A percentile compares a stretch with the other conserved stretches of the same genome.
Evolutionary conservation across 139 green algal genomes (phyloP).

Genomic region (Chlorella vulgaris): DNA sequence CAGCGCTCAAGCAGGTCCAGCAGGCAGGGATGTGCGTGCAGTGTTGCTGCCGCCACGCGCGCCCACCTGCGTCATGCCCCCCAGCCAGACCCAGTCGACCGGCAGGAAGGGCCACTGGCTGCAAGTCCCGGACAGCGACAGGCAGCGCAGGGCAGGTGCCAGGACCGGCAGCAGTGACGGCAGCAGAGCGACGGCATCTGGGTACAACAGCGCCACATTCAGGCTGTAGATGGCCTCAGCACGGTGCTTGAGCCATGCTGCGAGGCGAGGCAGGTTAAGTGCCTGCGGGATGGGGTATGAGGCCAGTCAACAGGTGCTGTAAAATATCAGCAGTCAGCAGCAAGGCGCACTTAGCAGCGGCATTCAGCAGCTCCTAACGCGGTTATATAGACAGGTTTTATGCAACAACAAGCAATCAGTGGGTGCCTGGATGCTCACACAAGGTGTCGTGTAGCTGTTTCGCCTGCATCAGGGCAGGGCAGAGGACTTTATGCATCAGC

Average conservation of each 20-base stretch:
- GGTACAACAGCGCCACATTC: constrained; percentile 3
- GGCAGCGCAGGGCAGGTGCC: constrained; percentile 6
- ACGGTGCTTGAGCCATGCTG: constrained; percentile 6
- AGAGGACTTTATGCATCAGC: too few relatives aligned
- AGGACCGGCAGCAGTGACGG: constrained; percentile 1
- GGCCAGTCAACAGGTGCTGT: too few relatives aligned
- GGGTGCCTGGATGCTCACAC: too few relatives aligned
- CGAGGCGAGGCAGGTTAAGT: not conserved
- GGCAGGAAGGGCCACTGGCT: constrained; percentile 11
- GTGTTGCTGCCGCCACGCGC: too few relatives aligned
- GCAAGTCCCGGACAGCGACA: not conserved
- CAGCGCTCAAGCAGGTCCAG: too few relatives aligned
- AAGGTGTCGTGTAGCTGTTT: constrained; percentile 28
- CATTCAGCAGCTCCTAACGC: too few relatives aligned
- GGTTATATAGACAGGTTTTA: too few relatives aligned
- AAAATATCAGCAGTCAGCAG: too few relatives aligned
- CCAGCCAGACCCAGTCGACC: constrained; percentile 29
- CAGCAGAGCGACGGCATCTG: constrained; percentile 6
- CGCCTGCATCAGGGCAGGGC: not conserved
- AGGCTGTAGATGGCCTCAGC: not conserved
- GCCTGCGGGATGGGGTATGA: too few relatives aligned
- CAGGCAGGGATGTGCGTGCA: too few relatives aligned
- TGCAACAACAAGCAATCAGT: too few relatives aligned
- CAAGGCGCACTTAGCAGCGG: too few relatives aligned
- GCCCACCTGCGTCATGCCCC: not conserved